Conservation (phyloP, 2,329 filamentous ascomycete genomes). For the Pseudogymnoascus sp. region DNA sequence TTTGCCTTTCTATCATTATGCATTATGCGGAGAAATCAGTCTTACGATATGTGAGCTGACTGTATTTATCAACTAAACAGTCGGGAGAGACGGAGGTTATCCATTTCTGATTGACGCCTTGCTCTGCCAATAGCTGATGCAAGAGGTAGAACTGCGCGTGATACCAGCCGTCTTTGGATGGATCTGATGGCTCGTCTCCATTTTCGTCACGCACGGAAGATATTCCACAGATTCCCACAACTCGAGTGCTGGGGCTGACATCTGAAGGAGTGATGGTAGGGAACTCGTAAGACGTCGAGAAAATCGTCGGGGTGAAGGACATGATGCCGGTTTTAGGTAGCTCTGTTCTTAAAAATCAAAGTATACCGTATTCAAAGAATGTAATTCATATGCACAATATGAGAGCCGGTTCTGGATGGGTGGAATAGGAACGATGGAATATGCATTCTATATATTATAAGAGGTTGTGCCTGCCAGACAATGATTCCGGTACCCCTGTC, state of each 20-base stretch:
- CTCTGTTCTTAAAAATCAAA: not conserved
- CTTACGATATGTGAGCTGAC: not conserved
- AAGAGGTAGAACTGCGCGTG: not conserved
- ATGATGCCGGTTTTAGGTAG: not conserved
- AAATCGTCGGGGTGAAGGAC: not conserved
- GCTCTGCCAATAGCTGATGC: not conserved
- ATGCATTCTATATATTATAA: not conserved
- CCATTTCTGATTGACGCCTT: not conserved
- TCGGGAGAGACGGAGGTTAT: not conserved
- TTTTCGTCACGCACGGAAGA: not conserved
- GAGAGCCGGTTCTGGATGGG: too few species aligned
- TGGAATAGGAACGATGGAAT: not conserved
- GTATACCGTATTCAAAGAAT: not conserved
- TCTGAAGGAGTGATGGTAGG: not conserved
- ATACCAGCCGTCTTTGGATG: not conserved
- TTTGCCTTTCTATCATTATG: not conserved
- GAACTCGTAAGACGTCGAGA: constrained; percentile 1
- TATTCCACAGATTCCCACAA: not conserved
- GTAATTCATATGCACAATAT: not conserved
- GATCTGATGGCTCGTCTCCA: not conserved
- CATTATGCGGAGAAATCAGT: not conserved
- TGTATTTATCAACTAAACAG: not conserved
- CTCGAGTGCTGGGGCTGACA: not conserved
- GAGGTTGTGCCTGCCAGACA: not conserved
- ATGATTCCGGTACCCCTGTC: not conserved